Evolutionary conservation across 768 basidiomycete species (phyloP).

Genomic region (Cyathus striatus): DNA sequence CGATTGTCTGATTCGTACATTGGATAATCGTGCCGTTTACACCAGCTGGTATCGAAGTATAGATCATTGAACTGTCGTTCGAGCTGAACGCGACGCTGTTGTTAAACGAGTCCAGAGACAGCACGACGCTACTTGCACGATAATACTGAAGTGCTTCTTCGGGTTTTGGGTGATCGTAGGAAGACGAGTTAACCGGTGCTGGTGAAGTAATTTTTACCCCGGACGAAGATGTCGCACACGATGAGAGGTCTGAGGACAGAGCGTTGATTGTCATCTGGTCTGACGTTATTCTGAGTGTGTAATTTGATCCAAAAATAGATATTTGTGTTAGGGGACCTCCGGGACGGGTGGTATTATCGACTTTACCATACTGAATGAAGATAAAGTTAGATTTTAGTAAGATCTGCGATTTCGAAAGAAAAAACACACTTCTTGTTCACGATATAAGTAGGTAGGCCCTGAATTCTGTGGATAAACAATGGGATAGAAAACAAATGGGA

Average conservation of each 20-base stretch:
- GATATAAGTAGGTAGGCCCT: slow-evolving; percentile 16
- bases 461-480: slow-evolving; percentile 28
- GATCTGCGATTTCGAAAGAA: not conserved
- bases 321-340: slow-evolving; percentile 39
- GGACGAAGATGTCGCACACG: slow-evolving; percentile 31
- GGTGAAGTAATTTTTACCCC: slow-evolving; percentile 14
- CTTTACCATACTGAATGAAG: slow-evolving; percentile 19
- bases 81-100: slow-evolving; percentile 36
- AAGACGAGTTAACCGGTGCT: slow-evolving; percentile 5
- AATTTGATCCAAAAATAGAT: slow-evolving; percentile 28
- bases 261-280: slow-evolving; percentile 42
- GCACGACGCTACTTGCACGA: slow-evolving; percentile 48
- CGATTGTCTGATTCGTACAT: not conserved
- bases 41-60: not conserved
- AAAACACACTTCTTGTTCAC: slow-evolving; percentile 29
- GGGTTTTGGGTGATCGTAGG: slow-evolving; percentile 20
- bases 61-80: not conserved
- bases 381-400: not conserved
- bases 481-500: slow-evolving; percentile 64
- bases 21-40: not conserved
- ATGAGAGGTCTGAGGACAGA: slow-evolving; percentile 33
- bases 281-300: slow-evolving; percentile 32
- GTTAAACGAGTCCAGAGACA: slow-evolving; percentile 55
- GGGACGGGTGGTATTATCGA: slow-evolving; percentile 40
- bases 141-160: slow-evolving; percentile 53